A percentile compares a stretch with the other conserved stretches of the same genome.
Conservation (phyloP, 345 rosid species). For the Corymbia maculata region DNA sequence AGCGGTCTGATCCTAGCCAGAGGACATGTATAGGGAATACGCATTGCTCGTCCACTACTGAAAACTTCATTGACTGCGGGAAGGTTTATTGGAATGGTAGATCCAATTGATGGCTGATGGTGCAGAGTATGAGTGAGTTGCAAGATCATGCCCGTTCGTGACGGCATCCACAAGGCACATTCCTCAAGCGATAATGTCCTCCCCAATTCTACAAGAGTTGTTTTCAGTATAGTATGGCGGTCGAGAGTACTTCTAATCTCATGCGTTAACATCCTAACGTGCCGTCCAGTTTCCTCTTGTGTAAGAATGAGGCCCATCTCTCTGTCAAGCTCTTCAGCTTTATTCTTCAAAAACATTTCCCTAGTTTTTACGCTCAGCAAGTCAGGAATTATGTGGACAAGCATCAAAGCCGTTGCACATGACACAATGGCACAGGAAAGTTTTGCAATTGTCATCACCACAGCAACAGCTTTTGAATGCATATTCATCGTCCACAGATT, state of each 20-base stretch:
- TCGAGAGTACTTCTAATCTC: conserved; percentile 92
- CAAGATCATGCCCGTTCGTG: conserved; percentile 44
- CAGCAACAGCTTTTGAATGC: conserved; percentile 78
- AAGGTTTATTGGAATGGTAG: conserved; percentile 48
- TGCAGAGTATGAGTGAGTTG: conserved; percentile 72
- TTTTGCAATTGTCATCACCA: conserved; percentile 78
- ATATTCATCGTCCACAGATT: conserved; percentile 74
- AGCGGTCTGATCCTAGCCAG: conserved; percentile 67
- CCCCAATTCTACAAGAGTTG: conserved; percentile 92
- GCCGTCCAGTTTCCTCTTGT: conserved; percentile 89
- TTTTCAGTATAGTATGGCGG: conserved; percentile 66
- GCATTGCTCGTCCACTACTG: conserved; percentile 53
- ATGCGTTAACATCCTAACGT: conserved; percentile 93
- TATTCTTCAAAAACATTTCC: conserved; percentile 69
- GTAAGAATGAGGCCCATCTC: conserved; percentile 91
- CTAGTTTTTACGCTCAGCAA: conserved; percentile 72
- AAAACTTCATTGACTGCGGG: conserved; percentile 57
- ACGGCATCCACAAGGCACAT: conserved; percentile 97
- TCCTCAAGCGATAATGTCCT: conserved; percentile 75
- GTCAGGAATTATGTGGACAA: conserved; percentile 92
- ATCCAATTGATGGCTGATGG: conserved; percentile 55
- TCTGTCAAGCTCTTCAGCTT: conserved; percentile 79
- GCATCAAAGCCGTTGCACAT: conserved; percentile 78
- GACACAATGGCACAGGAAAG: conserved; percentile 83
- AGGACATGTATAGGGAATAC: conserved; percentile 63